Evolutionary conservation across 352 stramenopile genomes (phyloP), one percentile per base, ranked within the genome.

Genomic region (Phytophthora rubi): DNA sequence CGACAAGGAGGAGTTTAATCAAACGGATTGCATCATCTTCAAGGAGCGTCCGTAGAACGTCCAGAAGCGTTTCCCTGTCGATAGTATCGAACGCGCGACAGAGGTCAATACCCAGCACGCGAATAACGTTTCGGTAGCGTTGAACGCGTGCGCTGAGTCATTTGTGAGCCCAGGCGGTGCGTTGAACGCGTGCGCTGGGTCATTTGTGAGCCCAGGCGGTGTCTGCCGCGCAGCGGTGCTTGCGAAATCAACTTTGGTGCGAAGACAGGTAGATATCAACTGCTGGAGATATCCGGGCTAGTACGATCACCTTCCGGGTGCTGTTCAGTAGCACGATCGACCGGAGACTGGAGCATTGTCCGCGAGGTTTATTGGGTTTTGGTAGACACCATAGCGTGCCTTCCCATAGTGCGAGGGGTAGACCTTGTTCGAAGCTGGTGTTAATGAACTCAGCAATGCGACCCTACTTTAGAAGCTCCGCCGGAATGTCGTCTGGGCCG

Each of bases 61-160:
- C 2, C 8, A 71, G 49, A 8, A 65, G 35, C 32, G 61, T 70
- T 10, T 64, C 1, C 47, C 23, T 26, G 23, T 26, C 23, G 23
- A 26, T 26, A 26, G 23, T 59, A n/a, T 70, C 54, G 18, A 70
- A 70, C 2, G 53, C 54, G 4, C 44, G 10, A 6, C 32, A 59
- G 16, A 55, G 45, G 23, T 70, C 54, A 18, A 55, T 70, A 1
- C 54, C 61, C 12, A 68, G 42, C 7, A 68, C 39, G 6, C 52
- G 28, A 1, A 52, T 57, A 6, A n/a, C 6, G 21, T 68, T 48
- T 2, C 21, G 15, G 16, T 44, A 66, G 44, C 47, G 4, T 15
- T 53, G 39, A 16, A 21, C 39, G 39, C 39, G 39, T 8, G 53
- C 54, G 2, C 30, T 48, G 0, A 63, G 10, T 53, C 42, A 63